Conservation (phyloP, 2,329 filamentous ascomycete species). For the Beauveria sp. region DNA sequence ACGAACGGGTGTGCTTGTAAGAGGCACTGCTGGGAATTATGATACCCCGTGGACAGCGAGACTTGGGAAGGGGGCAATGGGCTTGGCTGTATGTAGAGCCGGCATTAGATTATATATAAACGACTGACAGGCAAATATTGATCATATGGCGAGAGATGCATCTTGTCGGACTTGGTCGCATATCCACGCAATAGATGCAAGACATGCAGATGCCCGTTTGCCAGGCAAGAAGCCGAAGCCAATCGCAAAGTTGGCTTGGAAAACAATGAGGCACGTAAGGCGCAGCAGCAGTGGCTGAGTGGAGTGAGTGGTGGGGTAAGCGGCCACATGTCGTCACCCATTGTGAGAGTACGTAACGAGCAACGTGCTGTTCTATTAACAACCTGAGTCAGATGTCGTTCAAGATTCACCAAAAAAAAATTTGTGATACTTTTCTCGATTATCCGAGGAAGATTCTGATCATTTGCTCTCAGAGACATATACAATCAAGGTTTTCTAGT, state of each 20-base stretch:
- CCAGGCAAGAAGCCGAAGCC: background rate
- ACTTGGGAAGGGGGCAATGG: background rate
- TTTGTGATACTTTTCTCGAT: rapidly evolving
- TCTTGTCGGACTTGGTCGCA: background rate
- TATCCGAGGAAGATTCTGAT: too few species aligned
- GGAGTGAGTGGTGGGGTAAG: background rate
- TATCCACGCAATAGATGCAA: background rate
- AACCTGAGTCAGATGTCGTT: too few species aligned
- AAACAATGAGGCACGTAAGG: background rate
- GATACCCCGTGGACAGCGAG: background rate
- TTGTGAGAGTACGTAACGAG: background rate
- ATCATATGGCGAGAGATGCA: background rate
- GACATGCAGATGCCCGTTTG: background rate
- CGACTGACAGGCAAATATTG: background rate
- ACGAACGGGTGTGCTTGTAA: background rate
- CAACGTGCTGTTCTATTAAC: background rate
- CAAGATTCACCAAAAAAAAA: too few species aligned
- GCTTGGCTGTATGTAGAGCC: background rate
- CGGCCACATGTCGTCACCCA: background rate
- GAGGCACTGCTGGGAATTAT: background rate
- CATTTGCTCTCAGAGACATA: too few species aligned
- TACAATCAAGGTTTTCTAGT: too few species aligned
- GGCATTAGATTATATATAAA: background rate
- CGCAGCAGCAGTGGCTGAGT: constrained; percentile 5
- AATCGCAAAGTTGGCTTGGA: background rate